Evolutionary conservation across 495 filamentous ascomycete genomes (phyloP).

Genomic region (Penicillium coprophilum): DNA sequence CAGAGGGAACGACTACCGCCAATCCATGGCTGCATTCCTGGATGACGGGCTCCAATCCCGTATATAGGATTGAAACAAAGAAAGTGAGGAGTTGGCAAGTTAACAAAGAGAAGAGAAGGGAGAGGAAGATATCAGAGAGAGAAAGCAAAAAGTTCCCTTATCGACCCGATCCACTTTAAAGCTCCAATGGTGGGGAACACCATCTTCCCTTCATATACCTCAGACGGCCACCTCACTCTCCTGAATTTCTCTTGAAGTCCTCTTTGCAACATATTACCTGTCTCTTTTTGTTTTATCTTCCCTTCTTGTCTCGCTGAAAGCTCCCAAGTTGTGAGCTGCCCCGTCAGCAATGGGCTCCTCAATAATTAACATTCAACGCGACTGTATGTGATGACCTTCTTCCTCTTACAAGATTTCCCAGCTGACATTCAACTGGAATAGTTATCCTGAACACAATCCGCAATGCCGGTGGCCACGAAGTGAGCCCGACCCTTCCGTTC

Average conservation of each 20-base stretch:
- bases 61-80: background rate
- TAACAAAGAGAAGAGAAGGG: background rate
- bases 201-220: conserved; percentile 32
- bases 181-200: conserved; percentile 36
- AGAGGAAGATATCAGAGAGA: background rate
- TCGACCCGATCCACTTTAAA: conserved; percentile 34
- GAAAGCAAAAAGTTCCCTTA: conserved; percentile 20
- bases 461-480: conserved; percentile 58
- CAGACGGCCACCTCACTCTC: conserved; percentile 23
- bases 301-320: background rate
- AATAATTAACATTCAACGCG: conserved; percentile 51
- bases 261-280: background rate
- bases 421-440: conserved; percentile 27
- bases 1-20: conserved; percentile 39
- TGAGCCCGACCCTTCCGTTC: conserved; percentile 33
- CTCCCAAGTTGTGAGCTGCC: conserved; percentile 37
- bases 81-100: background rate
- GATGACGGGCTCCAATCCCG: conserved; percentile 7
- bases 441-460: conserved; percentile 61
- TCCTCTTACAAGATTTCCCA: background rate
- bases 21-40: conserved; percentile 44
- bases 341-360: conserved; percentile 50
- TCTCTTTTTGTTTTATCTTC: background rate
- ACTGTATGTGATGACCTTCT: conserved; percentile 39
- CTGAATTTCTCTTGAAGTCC: background rate